Evolutionary conservation across 805 yeast genomes (phyloP), one percentile per base, ranked within the genome.

Genomic region (Yamadazyma sp.): DNA sequence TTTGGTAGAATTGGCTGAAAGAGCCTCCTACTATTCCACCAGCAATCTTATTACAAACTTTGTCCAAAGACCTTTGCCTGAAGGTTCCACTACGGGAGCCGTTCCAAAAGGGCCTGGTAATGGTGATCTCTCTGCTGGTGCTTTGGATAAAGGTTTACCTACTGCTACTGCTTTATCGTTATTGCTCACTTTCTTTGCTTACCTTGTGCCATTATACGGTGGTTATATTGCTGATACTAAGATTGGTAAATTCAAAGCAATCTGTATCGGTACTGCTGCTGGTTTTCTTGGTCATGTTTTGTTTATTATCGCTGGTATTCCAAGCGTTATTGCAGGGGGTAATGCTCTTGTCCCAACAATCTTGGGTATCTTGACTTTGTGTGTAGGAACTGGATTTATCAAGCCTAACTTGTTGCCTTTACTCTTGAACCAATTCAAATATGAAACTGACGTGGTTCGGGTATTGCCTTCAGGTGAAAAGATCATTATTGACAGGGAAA

Each of bases 401-500:
- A 75, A 75, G 50, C 77, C 80, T 40, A 75, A 75, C 48, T 64
- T 75, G 41, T 60, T 71, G 42, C 77, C 78, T 5, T 57, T 71
- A 33, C 53, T 71, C 37, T 58, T 70, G 59, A 86, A 64, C 43
- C 62, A 55, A 42, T 60, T 60, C 54, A 80, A 82, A 30, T 75
- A 78, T 55, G 66, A 75, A 40, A 70, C 73, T 48, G 82, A 79
- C 45, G 77, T 73, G 35, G 76, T 85, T 38, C 73, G 70, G 56
- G 75, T 73, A 3, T 64, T 73, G 40, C 72, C 74, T 47, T 54
- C 68, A 18, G 95, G 95, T 40, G 80, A 79, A 53, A 70, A 72
- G 32, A 90, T 84, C 23, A 77, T 83, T 48, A 59, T 73, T 30
- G 76, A 71, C 48, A 63, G 74, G 38, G 68, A 65, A 49, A 59